Evolutionary conservation across 2,329 filamentous ascomycete genomes (phyloP).

Genomic region (Microascus cirrosus): DNA sequence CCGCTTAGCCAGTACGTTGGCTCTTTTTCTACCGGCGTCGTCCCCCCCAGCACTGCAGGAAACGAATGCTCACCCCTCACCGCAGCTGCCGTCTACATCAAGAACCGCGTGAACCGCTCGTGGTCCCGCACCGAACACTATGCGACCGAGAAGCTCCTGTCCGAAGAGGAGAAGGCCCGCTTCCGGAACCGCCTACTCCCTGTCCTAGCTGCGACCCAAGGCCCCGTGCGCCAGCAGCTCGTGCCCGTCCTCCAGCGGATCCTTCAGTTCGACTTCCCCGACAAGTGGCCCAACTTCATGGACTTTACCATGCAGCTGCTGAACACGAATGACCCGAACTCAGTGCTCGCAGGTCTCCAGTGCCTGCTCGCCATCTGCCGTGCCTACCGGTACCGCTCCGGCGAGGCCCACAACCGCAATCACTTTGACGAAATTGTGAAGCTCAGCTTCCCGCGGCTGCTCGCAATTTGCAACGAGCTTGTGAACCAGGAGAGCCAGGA

Average conservation of each 20-base stretch:
- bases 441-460: conserved; percentile 76
- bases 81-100: conserved; percentile 89
- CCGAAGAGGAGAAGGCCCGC: conserved; percentile 78
- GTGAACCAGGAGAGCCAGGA: conserved; percentile 87
- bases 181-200: conserved; percentile 85
- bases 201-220: conserved; percentile 68
- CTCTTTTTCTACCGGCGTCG: conserved; percentile 3
- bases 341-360: conserved; percentile 86
- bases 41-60: background rate
- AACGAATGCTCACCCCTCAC: background rate
- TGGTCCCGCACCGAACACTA: conserved; percentile 74
- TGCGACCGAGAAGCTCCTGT: conserved; percentile 57
- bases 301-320: conserved; percentile 84
- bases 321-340: conserved; percentile 72
- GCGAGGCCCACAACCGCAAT: conserved; percentile 61
- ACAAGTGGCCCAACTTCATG: conserved; percentile 89
- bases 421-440: conserved; percentile 95
- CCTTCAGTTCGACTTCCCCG: conserved; percentile 88
- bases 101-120: conserved; percentile 89
- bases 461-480: conserved; percentile 78
- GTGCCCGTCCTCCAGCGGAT: conserved; percentile 93
- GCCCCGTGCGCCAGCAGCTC: conserved; percentile 81
- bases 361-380: conserved; percentile 91
- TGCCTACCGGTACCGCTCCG: conserved; percentile 84
- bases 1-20: conserved; percentile 71